These are phyloP conservation scores for Alloascoidea hylecoeti DNA, from an alignment of 805 yeast genomes.

Conservation along the genomic window DNA sequence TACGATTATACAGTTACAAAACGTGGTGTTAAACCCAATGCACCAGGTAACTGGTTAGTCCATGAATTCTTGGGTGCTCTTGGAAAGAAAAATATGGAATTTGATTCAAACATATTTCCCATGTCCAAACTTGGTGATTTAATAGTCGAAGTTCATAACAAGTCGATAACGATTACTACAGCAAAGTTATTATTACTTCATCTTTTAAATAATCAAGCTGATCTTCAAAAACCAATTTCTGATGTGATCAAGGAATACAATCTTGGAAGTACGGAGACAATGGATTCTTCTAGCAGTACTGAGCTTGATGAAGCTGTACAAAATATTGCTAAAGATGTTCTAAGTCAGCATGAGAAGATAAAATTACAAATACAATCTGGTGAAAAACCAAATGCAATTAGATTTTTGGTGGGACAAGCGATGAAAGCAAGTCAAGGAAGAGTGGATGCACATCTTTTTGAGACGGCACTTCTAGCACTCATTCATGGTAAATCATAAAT, in stretches of 20 bases:
- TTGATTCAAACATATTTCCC: conserved; percentile 18
- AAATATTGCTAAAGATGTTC: conserved; percentile 29
- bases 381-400: conserved; percentile 48
- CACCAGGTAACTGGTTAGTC: conserved; percentile 65
- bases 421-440: conserved; percentile 71
- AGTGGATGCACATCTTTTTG: conserved; percentile 11
- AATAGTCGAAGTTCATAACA: conserved; percentile 21
- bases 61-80: conserved; percentile 68
- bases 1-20: conserved; percentile 15
- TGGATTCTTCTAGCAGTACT: conserved; percentile 12
- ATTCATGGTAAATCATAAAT: not conserved
- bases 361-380: conserved; percentile 44
- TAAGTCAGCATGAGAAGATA: conserved; percentile 32
- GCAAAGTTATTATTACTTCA: conserved; percentile 17
- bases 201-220: conserved; percentile 21
- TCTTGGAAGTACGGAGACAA: conserved; percentile 10
- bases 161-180: not conserved
- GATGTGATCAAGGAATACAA: conserved; percentile 13
- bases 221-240: conserved; percentile 20
- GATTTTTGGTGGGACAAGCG: conserved; percentile 70
- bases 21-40: conserved; percentile 17
- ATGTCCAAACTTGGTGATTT: conserved; percentile 30
- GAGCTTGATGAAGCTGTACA: conserved; percentile 15
- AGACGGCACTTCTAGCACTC: not conserved
- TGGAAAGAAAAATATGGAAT: conserved; percentile 32